Evolutionary conservation across 2,329 filamentous ascomycete genomes (phyloP), one percentile per base, ranked within the genome.

Genomic region (Catunica adiposa): DNA sequence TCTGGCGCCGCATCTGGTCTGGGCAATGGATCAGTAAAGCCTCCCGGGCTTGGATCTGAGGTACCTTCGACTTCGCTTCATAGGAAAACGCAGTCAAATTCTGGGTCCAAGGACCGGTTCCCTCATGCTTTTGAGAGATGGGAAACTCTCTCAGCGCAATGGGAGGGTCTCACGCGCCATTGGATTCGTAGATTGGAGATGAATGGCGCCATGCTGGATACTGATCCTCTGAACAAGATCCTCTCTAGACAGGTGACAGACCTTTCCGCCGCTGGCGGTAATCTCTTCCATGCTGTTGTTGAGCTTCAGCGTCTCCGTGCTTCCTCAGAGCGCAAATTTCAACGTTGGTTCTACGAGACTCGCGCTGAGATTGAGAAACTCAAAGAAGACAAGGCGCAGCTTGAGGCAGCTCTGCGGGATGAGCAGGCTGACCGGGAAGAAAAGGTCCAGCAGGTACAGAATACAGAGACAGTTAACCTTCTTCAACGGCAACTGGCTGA

Each of bases 341-440:
- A 98, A 69, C 80, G 92, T 53, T 98, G 92, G 92, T 97, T 97
- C 70, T 95, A 94, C 62, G 92, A 98, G 66, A 95, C 89, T 6
- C 78, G 89, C 53, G 78, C 83, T 31, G 89, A 97, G 62, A 80
- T 94, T 61, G 92, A 97, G 70, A 82, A 85, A 26, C 78, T 83
- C 52, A 84, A 86, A 61, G 92, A 97, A 68, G 75, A 85, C 38
- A 86, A 88, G 56, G 89, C 81, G 2, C 80, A 89, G 65, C 71
- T 95, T n/a, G 83, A 94, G 64, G 74, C 76, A 34, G 78, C 82
- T 42, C 70, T 96, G n/a, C 77, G 83, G 47, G 76, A 81, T 40
- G 89, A 96, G 68, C 78, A 86, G 54, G 81, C 87, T 60, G 76
- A 77, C 8, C 84, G 86, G 54, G 84, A 80, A 61, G 84, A 86